Evolutionary conservation across 805 yeast species (phyloP).

Genomic region (Grigorovia transvaalensis): DNA sequence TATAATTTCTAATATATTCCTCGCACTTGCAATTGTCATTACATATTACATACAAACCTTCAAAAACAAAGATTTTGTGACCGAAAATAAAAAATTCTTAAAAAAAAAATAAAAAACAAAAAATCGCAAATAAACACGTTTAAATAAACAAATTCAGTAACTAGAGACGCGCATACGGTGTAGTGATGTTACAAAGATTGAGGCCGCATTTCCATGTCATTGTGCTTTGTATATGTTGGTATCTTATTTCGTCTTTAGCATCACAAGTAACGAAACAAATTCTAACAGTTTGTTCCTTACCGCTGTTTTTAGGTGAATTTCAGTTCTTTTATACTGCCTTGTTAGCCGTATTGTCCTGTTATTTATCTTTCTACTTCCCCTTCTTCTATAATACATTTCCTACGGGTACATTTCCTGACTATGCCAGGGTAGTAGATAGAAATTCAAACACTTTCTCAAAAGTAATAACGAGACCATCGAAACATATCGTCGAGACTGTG

Average conservation of each 20-base stretch:
- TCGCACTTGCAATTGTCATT: background rate
- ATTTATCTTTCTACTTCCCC: slow-evolving; percentile 28
- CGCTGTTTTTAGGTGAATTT: slow-evolving; percentile 53
- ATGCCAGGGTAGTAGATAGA: slow-evolving; percentile 13
- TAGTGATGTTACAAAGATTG: slow-evolving; percentile 3
- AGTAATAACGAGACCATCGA: slow-evolving; percentile 25
- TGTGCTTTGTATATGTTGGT: slow-evolving; percentile 47
- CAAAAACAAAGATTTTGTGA: background rate
- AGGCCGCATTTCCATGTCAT: slow-evolving; percentile 25
- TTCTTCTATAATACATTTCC: slow-evolving; percentile 36
- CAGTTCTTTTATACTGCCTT: slow-evolving; percentile 47
- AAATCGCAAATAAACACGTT: background rate
- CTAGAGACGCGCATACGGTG: background rate
- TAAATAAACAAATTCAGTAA: background rate
- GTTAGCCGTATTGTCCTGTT: slow-evolving; percentile 33
- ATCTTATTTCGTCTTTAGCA: slow-evolving; percentile 49
- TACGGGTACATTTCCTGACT: slow-evolving; percentile 41
- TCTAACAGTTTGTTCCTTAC: slow-evolving; percentile 45
- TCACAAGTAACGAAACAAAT: slow-evolving; percentile 54
- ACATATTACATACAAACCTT: background rate
- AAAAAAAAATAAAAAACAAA: background rate
- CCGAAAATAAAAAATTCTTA: background rate
- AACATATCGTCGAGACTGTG: slow-evolving; percentile 37
- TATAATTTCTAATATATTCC: background rate
- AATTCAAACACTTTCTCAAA: background rate